These are phyloP conservation scores for Pezicula radicicola DNA, from an alignment of 2,329 filamentous ascomycete genomes.

Conservation along the genomic window DNA sequence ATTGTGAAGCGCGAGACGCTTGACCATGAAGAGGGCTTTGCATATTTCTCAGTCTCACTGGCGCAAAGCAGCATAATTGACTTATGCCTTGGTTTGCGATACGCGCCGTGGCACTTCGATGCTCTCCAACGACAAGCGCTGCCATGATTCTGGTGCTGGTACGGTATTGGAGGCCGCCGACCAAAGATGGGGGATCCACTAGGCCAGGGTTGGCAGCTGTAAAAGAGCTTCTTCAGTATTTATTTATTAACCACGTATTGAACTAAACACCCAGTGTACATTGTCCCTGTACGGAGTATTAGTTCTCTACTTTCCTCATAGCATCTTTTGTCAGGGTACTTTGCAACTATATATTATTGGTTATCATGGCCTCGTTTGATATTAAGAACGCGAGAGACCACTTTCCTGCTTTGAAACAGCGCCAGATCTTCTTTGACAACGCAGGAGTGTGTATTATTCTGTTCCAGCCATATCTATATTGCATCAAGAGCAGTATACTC, in stretches of 20 bases:
- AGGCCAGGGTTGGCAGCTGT: too few relatives aligned
- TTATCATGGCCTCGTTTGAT: constrained; percentile 42
- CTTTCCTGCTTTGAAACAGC: constrained; percentile 66
- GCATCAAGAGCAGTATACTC: too few relatives aligned
- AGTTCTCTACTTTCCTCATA: too few relatives aligned
- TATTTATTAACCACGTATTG: too few relatives aligned
- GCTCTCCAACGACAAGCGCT: not conserved
- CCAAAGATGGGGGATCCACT: too few relatives aligned
- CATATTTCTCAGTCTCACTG: constrained; percentile 7
- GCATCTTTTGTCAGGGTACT: too few relatives aligned
- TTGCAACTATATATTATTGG: not conserved
- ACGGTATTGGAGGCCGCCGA: too few relatives aligned
- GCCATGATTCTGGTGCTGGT: too few relatives aligned
- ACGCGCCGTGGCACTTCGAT: not conserved
- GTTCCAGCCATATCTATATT: too few relatives aligned
- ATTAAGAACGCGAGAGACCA: constrained; percentile 51
- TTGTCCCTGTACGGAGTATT: too few relatives aligned
- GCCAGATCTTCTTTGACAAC: constrained; percentile 75
- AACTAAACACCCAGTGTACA: too few relatives aligned
- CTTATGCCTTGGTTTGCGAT: not conserved
- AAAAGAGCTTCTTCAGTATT: too few relatives aligned
- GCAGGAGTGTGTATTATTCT: constrained; percentile 44
- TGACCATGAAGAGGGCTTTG: constrained; percentile 15
- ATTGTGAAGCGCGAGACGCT: constrained; percentile 17
- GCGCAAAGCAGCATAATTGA: constrained; percentile 6